phyloP scores from a whole-genome alignment of 768 basidiomycete genomes.

The Hericium erinaceus region DNA sequence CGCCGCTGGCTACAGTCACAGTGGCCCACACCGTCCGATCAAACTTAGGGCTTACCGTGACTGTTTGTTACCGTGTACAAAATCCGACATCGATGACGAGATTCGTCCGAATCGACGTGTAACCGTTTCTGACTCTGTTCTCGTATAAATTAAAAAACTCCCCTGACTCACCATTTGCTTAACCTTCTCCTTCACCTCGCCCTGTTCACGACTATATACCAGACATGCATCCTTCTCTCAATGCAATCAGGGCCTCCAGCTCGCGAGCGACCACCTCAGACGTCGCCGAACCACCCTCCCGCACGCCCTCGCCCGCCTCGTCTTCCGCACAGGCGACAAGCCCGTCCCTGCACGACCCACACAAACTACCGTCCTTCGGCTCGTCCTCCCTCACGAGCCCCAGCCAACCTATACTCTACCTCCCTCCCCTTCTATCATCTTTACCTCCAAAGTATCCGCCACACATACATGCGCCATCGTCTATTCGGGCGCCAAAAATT shows the following conservation, averaged over 20 bases:
- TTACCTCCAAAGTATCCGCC: conserved; percentile 37
- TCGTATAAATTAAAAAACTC: background rate
- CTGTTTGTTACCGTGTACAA: background rate
- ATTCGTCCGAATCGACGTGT: background rate
- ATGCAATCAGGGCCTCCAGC: background rate
- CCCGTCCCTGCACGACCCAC: conserved; percentile 37
- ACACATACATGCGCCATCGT: conserved; percentile 18
- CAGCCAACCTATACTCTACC: conserved; percentile 54
- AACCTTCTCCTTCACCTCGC: background rate
- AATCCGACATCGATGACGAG: background rate
- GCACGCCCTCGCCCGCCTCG: conserved; percentile 1
- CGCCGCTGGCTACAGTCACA: background rate
- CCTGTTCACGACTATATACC: no score
- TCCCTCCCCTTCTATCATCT: conserved; percentile 78
- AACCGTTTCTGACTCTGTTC: background rate
- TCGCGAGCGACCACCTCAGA: background rate
- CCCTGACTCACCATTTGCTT: background rate
- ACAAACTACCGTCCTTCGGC: conserved; percentile 45
- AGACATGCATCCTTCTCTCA: background rate
- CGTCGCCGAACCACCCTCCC: background rate
- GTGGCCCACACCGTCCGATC: no score
- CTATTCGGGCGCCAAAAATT: conserved; percentile 26
- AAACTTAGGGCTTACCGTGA: no score
- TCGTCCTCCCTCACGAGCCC: conserved; percentile 26
- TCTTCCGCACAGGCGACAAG: background rate